Base-by-base conservation (phyloP, 208 protist species). In the Leishmania major region DNA sequence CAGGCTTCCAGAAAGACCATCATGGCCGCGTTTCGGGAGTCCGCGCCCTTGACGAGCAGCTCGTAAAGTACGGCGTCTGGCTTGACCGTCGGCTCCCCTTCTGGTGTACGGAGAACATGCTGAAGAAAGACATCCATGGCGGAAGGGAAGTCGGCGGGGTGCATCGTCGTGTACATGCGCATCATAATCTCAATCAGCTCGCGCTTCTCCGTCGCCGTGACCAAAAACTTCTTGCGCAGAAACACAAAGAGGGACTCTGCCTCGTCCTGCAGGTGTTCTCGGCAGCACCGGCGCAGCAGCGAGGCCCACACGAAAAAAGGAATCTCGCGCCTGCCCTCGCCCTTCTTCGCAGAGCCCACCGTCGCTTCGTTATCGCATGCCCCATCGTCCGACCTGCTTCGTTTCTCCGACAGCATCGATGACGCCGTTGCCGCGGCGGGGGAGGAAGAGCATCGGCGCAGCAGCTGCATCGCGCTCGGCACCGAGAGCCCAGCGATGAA, bases 151-250 rank as follows among this genome's bases (percentile, higher is more conserved):
- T 97, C 95, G 8, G 89, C 66, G 15, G 90, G 87, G 11, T 89
- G 77, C 71, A 96, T 84, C 0, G 93, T 95, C 7, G 88, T 88
- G 88, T 96, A 96, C 95, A 97, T 96, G 55, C 93, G 90, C 85
- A 97, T 91, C 91, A 96, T 93, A 75, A 97, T 96, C 64, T 95
- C 93, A 49, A 97, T 84, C 72, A 97, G 81, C 83, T 97, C 92
- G 0, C 91, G 83, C 83, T 96, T 95, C 81, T 96, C 85, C 45
- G 57, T 59, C 45, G 59, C 67, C 3, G 76, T 80, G 4, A 96
- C 85, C 19, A 47, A 8, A 75, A 96, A 96, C 31, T 90, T 85
- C 55, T 90, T 85, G 11, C 91, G 91, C 78, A 96, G 91, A 80
- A 97, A 97, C 31, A 82, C 70, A 79, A 96, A 97, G 28, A 97